Conservation (phyloP, 2,329 filamentous ascomycete genomes). For the Pseudocercospora cruenta region DNA sequence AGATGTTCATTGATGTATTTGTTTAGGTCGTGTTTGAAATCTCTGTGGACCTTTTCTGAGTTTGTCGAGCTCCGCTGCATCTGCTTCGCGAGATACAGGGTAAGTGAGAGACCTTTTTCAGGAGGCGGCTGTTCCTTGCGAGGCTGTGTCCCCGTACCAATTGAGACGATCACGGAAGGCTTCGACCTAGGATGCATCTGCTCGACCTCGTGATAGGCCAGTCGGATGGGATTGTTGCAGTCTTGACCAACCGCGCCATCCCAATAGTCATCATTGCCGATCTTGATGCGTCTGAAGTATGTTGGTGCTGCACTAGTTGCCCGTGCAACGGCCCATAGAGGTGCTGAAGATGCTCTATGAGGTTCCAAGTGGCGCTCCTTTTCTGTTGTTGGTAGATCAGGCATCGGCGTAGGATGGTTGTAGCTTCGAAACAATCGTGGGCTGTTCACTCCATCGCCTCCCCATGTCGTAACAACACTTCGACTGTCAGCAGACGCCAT, state of each 20-base stretch:
- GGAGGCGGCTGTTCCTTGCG: too few species aligned
- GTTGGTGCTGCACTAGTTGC: slow-evolving; percentile 27
- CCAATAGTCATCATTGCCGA: slow-evolving; percentile 2
- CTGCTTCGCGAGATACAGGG: too few species aligned
- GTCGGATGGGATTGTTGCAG: slow-evolving; percentile 24
- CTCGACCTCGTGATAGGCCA: slow-evolving; percentile 23
- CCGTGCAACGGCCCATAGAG: slow-evolving; percentile 24
- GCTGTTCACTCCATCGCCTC: neutral
- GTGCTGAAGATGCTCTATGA: slow-evolving; percentile 6
- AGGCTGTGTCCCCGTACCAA: slow-evolving; percentile 21
- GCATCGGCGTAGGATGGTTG: slow-evolving; percentile 12
- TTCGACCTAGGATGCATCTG: slow-evolving; percentile 19
- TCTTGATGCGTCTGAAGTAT: slow-evolving; percentile 21
- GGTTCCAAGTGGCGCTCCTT: slow-evolving; percentile 16
- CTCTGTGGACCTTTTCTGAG: too few species aligned
- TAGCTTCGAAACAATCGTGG: slow-evolving; percentile 21
- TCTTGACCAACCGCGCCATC: slow-evolving; percentile 23
- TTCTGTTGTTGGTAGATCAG: neutral
- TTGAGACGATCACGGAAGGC: slow-evolving; percentile 21
- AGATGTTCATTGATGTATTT: too few species aligned
- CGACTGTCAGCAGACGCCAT: neutral
- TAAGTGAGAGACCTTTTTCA: too few species aligned
- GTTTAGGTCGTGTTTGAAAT: too few species aligned
- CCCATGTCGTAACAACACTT: slow-evolving; percentile 16
- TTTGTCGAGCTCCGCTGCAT: too few species aligned